Conservation (phyloP, 1,284 basidiomycete genomes). For the Moesziomyces globuligerus region DNA sequence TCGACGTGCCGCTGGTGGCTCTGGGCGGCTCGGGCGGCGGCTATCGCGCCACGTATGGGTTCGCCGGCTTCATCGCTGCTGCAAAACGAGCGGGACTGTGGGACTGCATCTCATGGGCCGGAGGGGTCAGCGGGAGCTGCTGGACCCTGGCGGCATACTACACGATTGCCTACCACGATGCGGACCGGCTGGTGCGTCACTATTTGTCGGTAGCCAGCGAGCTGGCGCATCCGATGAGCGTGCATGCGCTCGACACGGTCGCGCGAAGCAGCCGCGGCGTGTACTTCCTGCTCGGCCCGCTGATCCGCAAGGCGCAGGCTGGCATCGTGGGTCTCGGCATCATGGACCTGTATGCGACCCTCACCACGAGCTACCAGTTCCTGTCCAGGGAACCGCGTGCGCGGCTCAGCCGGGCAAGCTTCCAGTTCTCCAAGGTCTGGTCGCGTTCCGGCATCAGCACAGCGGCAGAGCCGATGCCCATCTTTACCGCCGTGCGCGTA, state of each 20-base stretch:
- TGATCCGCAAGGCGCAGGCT: conserved; percentile 56
- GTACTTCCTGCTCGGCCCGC: conserved; percentile 61
- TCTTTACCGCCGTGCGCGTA: conserved; percentile 60
- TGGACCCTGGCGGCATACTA: conserved; percentile 65
- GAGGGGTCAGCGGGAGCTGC: conserved; percentile 66
- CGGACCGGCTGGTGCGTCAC: conserved; percentile 50
- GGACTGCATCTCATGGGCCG: conserved; percentile 61
- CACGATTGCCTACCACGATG: conserved; percentile 48
- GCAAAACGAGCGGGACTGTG: conserved; percentile 59
- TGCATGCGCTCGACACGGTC: conserved; percentile 58
- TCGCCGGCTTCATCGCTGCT: conserved; percentile 56
- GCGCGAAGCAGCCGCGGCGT: conserved; percentile 55
- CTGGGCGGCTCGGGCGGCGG: conserved; percentile 67
- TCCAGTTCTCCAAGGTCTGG: conserved; percentile 63
- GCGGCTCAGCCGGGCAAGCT: conserved; percentile 55
- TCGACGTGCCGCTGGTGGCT: conserved; percentile 65
- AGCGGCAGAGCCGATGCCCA: conserved; percentile 53
- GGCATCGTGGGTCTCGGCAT: conserved; percentile 59
- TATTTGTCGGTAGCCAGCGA: conserved; percentile 56
- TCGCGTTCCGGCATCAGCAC: conserved; percentile 37
- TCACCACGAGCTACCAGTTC: conserved; percentile 57
- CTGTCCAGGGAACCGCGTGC: conserved; percentile 52
- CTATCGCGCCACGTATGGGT: conserved; percentile 64
- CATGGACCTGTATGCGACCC: conserved; percentile 65
- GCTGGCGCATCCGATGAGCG: conserved; percentile 60